Evolutionary conservation across 495 filamentous ascomycete genomes (phyloP), one percentile per base, ranked within the genome.

Genomic region (Talaromyces ruber): DNA sequence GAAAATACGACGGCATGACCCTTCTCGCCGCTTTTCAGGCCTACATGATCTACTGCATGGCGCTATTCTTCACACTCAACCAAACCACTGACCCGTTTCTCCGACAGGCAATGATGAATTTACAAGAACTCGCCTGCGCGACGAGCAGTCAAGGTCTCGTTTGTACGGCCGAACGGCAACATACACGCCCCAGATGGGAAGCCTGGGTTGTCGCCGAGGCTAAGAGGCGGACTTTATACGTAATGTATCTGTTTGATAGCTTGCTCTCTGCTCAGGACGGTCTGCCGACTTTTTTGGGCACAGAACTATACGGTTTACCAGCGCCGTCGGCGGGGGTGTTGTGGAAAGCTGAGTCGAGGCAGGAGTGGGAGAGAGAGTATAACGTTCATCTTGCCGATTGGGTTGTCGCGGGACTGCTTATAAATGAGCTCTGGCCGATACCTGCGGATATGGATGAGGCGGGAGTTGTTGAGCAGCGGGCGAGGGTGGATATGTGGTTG

Each of bases 201-300:
- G 69, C 73, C 22, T 82, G 79, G 79, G 77, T 82, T 52, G 65
- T 78, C 6, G 69, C 76, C 18, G 75, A 75, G 59, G 67, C 79
- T 14, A 81, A 77, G 52, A 67, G 77, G 28, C 73, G 79, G 4
- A 76, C 79, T 29, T 50, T 82, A 0, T 82, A 70, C 59, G 70
- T 72, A 4, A 79, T 80, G 78, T 82, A 81, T 57, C 71, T 82
- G 24, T 77, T 82, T 52, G 75, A 78, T 52, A 77, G 73, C 43
- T 65, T 80, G 2, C 70, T 79, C 12, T 76, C 69, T 4, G 53
- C 71, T 0, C 73, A 75, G 32, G 73, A 80, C 47, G 73, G 67
- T 22, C 63, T 81, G 28, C 79, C 76, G 21, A 78, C 74, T 0
- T 80, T 78, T 60, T 67, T 81, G 7, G 77, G 71, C 4, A 75